Evolutionary conservation across 2,329 filamentous ascomycete genomes (phyloP).

Genomic region (Ophiosphaerella herpotricha): DNA sequence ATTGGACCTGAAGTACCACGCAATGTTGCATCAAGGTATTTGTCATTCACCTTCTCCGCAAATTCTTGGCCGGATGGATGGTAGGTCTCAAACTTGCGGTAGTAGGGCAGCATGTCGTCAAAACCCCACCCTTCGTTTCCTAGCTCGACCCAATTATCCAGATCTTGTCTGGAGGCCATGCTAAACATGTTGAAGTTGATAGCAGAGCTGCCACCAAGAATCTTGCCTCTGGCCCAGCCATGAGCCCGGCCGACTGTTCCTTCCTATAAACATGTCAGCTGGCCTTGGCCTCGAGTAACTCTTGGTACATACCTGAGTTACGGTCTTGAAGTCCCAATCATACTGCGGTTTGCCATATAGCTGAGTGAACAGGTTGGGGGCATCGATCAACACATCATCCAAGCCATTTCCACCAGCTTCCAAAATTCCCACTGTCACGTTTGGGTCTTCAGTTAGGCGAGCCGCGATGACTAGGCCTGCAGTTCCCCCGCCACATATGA

Average conservation of each 20-base stretch:
- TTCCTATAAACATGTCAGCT: constrained; percentile 20
- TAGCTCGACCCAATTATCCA: constrained; percentile 48
- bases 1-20: constrained; percentile 32
- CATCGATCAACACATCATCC: constrained; percentile 34
- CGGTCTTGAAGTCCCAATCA: constrained; percentile 37
- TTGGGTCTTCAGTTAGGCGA: constrained; percentile 32
- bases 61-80: constrained; percentile 26
- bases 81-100: constrained; percentile 44
- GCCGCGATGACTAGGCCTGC: constrained; percentile 37
- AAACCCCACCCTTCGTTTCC: constrained; percentile 48
- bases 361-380: constrained; percentile 29
- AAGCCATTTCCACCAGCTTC: constrained; percentile 37
- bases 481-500: constrained; percentile 35
- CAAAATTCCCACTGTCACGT: constrained; percentile 30
- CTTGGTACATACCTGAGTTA: constrained; percentile 29
- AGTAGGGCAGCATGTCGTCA: constrained; percentile 41
- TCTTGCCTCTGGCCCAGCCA: constrained; percentile 34
- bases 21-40: constrained; percentile 29
- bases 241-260: constrained; percentile 26
- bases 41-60: constrained; percentile 25
- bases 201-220: constrained; percentile 46
- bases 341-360: constrained; percentile 36
- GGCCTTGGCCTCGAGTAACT: background rate
- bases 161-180: constrained; percentile 33
- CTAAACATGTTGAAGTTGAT: constrained; percentile 43